These are phyloP conservation scores for Lipomyces yamadae DNA, from an alignment of 805 yeast species.

Conservation along the genomic window DNA sequence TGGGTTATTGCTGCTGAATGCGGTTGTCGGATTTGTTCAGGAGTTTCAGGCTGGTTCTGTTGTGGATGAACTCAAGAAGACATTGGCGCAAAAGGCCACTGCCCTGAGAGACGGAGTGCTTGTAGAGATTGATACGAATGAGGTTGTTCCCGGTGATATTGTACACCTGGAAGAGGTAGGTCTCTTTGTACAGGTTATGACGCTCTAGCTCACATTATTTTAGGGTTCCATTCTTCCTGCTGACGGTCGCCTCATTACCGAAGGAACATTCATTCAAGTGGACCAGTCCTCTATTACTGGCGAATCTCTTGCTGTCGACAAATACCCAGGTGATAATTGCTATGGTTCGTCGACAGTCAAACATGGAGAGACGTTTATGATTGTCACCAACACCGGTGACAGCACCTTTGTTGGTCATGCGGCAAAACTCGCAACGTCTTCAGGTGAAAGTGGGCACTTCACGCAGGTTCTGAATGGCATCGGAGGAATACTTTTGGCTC, in stretches of 20 bases:
- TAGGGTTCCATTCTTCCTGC: constrained; percentile 90
- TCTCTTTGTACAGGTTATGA: background rate
- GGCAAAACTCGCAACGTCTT: constrained; percentile 91
- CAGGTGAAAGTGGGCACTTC: constrained; percentile 93
- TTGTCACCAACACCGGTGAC: constrained; percentile 95
- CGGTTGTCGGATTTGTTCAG: constrained; percentile 92
- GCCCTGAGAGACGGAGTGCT: constrained; percentile 81
- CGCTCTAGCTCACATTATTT: constrained; percentile 44
- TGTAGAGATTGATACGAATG: constrained; percentile 75
- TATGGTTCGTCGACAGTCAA: constrained; percentile 94
- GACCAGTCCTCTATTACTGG: constrained; percentile 98
- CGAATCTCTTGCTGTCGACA: constrained; percentile 95
- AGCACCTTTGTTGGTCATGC: constrained; percentile 96
- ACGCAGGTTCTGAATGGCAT: constrained; percentile 97
- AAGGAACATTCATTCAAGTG: constrained; percentile 83
- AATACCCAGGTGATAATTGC: constrained; percentile 82
- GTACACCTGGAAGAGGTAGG: constrained; percentile 66
- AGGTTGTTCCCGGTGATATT: constrained; percentile 93
- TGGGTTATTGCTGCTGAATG: constrained; percentile 83
- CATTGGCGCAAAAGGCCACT: constrained; percentile 84
- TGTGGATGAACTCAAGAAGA: constrained; percentile 93
- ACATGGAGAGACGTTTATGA: constrained; percentile 94
- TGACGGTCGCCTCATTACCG: constrained; percentile 88
- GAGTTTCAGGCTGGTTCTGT: constrained; percentile 97
- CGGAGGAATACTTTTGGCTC: constrained; percentile 87